Conservation (phyloP, 83 land plant genomes). For the Picea abies region DNA sequence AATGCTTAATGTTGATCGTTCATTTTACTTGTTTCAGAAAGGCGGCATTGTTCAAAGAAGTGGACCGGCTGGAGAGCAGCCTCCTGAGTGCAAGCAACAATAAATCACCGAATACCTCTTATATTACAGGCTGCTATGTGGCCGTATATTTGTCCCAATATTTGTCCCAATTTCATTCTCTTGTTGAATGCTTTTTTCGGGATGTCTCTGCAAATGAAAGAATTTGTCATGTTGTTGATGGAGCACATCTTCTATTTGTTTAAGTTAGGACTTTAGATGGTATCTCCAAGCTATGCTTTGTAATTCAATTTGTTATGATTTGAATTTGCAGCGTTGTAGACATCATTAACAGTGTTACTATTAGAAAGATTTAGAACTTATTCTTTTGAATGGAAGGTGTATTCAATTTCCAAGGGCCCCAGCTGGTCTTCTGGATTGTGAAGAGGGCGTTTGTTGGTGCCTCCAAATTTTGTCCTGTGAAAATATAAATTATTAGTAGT, state of each 20-base stretch:
- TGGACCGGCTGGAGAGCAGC: conserved; percentile 19
- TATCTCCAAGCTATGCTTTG: conserved; percentile 4
- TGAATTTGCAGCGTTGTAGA: conserved; percentile 2
- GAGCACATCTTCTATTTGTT: background rate
- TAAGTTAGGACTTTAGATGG: background rate
- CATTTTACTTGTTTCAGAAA: conserved; percentile 6
- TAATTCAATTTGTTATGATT: background rate
- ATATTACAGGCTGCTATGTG: background rate
- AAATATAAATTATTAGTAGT: no score
- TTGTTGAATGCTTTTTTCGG: background rate
- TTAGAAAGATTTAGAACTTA: conserved; percentile 9
- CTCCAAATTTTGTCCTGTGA: conserved; percentile 14
- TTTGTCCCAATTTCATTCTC: conserved; percentile 6
- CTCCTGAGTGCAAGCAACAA: conserved; percentile 34
- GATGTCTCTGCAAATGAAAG: background rate
- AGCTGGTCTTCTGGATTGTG: conserved; percentile 1
- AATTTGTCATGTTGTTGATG: background rate
- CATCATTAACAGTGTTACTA: conserved; percentile 10
- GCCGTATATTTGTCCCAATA: background rate
- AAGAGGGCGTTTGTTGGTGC: background rate
- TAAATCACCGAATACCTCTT: background rate
- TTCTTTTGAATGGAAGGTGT: conserved; percentile 5
- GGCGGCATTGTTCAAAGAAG: conserved; percentile 18
- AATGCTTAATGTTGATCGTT: background rate
- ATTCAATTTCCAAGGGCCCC: conserved; percentile 1